Evolutionary conservation across 306 rosid species (phyloP).

Genomic region (Abrus pulchellus): DNA sequence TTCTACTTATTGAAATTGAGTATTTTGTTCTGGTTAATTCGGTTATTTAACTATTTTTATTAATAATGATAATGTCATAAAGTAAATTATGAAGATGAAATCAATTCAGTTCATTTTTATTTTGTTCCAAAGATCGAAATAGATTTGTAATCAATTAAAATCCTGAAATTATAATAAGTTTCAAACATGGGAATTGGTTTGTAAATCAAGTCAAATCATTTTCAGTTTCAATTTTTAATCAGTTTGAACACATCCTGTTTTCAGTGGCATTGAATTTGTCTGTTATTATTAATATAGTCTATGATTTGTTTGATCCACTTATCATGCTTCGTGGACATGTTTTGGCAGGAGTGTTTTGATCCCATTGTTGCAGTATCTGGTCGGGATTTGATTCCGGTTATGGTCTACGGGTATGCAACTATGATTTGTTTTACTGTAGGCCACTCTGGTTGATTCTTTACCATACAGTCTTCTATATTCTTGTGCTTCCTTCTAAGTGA

Average conservation of each 20-base stretch:
- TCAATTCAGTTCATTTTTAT: neutral
- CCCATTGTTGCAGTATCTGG: constrained; percentile 97
- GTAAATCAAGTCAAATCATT: neutral
- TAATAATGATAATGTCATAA: neutral
- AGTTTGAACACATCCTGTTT: neutral
- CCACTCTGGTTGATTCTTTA: neutral
- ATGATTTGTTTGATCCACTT: constrained; percentile 27
- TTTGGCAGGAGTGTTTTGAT: constrained; percentile 95
- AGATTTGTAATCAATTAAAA: neutral
- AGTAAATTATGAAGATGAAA: constrained; percentile 2
- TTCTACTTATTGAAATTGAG: constrained; percentile 2
- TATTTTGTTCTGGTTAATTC: neutral
- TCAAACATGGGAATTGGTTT: constrained; percentile 2
- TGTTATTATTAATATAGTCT: constrained; percentile 8
- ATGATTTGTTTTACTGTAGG: constrained; percentile 24
- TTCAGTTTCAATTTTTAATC: neutral
- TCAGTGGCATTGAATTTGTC: constrained; percentile 15
- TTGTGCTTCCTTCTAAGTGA: constrained; percentile 13
- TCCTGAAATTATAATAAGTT: neutral
- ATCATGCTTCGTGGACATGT: constrained; percentile 40
- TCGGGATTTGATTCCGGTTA: constrained; percentile 97
- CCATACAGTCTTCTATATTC: neutral
- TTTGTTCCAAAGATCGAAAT: neutral
- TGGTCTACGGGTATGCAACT: constrained; percentile 93
- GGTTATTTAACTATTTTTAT: constrained; percentile 6